Evolutionary conservation across 176 grass and related monocot species (phyloP).

Genomic region (Oryza punctata): DNA sequence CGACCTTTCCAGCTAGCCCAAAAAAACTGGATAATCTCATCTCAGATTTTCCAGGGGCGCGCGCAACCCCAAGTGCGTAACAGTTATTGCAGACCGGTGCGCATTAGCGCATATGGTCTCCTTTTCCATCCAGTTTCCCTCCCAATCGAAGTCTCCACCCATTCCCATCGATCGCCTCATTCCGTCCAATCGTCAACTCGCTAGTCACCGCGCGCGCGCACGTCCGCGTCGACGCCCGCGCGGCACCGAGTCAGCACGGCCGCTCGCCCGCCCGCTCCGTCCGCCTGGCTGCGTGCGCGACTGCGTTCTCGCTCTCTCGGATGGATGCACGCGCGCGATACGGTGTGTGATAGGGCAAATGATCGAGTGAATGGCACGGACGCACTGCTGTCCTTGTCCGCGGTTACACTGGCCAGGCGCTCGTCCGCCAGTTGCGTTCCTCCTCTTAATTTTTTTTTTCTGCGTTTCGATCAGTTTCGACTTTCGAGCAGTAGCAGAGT

Average conservation of each 20-base stretch:
- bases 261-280: neutral
- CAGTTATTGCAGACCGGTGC: neutral
- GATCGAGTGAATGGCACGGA: neutral
- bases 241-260: slow-evolving; percentile 47
- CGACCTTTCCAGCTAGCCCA: slow-evolving; percentile 22
- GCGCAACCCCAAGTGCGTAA: neutral
- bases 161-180: neutral
- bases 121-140: slow-evolving; percentile 24
- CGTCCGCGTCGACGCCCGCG: slow-evolving; percentile 14
- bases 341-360: neutral
- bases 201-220: neutral
- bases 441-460: neutral
- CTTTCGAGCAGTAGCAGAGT: neutral
- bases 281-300: no score
- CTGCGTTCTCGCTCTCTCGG: neutral
- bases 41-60: neutral
- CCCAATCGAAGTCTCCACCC: slow-evolving; percentile 26
- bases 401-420: slow-evolving; percentile 10
- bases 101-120: neutral
- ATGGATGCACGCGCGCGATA: neutral
- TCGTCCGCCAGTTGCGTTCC: neutral
- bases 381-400: slow-evolving; percentile 29
- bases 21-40: neutral
- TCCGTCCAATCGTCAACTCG: neutral
- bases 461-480: neutral